Percentiles rank a stretch among this genome's conserved stretches.
Conservation (phyloP, 2,329 filamentous ascomycete genomes). For the Claviceps lovelessii region DNA sequence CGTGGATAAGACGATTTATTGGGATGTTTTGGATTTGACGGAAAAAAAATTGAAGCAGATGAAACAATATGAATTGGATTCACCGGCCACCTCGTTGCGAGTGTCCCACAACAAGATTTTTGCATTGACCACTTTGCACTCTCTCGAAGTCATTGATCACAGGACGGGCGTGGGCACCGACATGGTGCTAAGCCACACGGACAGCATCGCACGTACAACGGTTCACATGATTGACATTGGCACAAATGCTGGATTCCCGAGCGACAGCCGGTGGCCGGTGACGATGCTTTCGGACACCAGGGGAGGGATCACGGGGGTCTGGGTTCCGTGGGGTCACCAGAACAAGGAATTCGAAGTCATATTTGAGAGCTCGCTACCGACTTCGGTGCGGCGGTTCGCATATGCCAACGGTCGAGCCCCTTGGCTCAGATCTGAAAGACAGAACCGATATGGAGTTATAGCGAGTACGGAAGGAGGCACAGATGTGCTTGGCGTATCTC, state of each 20-base stretch:
- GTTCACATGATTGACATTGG: conserved; percentile 34
- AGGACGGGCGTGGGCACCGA: conserved; percentile 21
- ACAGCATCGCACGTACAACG: conserved; percentile 29
- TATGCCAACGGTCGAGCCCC: conserved; percentile 36
- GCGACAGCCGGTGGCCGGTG: conserved; percentile 22
- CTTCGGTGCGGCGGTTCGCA: conserved; percentile 42
- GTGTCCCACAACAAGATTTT: conserved; percentile 34
- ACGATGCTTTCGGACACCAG: conserved; percentile 34
- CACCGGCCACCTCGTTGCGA: conserved; percentile 35
- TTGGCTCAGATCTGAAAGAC: conserved; percentile 28
- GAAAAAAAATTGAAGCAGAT: conserved; percentile 36
- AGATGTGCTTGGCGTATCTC: conserved; percentile 48
- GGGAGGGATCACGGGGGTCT: conserved; percentile 34
- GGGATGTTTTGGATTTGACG: conserved; percentile 36
- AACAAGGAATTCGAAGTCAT: conserved; percentile 30
- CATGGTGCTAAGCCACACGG: conserved; percentile 30
- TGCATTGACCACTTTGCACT: conserved; percentile 39
- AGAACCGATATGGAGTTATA: conserved; percentile 26
- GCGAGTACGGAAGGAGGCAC: conserved; percentile 28
- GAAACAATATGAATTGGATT: conserved; percentile 35
- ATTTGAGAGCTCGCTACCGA: conserved; percentile 42
- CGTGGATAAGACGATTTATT: conserved; percentile 37
- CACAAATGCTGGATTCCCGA: conserved; percentile 11
- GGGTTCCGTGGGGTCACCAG: conserved; percentile 30
- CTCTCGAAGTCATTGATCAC: conserved; percentile 40